Evolutionary conservation across 805 yeast genomes (phyloP).

Genomic region (Myxozyma kluyveri): DNA sequence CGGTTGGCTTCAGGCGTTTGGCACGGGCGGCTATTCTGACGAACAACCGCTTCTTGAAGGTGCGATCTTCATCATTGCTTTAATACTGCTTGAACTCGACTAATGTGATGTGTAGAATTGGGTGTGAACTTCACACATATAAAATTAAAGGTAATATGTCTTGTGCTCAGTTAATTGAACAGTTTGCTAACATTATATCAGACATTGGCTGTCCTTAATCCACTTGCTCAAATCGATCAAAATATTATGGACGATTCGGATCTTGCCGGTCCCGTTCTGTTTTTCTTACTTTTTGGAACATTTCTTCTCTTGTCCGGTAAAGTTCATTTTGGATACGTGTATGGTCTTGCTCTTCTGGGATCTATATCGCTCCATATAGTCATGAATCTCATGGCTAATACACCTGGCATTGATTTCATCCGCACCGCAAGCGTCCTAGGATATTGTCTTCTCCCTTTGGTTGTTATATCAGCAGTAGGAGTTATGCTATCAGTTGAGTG

Average conservation of each 20-base stretch:
- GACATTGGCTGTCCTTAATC: constrained; percentile 82
- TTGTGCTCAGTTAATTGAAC: not conserved
- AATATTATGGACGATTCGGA: constrained; percentile 86
- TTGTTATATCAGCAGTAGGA: constrained; percentile 68
- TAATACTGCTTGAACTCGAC: not conserved
- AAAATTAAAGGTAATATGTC: constrained; percentile 50
- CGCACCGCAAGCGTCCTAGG: constrained; percentile 91
- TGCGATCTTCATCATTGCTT: constrained; percentile 1
- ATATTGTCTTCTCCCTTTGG: constrained; percentile 88
- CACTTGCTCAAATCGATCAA: constrained; percentile 61
- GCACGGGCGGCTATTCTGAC: constrained; percentile 90
- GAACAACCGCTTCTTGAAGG: constrained; percentile 84
- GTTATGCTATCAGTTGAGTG: constrained; percentile 62
- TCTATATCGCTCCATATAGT: constrained; percentile 78
- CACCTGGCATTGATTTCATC: constrained; percentile 44
- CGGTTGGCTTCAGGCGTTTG: constrained; percentile 87
- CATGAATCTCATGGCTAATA: constrained; percentile 76
- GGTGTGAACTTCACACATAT: constrained; percentile 92
- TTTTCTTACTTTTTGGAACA: constrained; percentile 82
- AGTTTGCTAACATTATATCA: constrained; percentile 11
- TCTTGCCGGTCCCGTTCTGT: constrained; percentile 90
- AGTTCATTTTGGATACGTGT: constrained; percentile 93
- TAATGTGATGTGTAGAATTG: constrained; percentile 48
- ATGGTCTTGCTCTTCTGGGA: constrained; percentile 93
- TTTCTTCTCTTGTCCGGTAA: constrained; percentile 80